Conservation (phyloP, 805 yeast genomes). For the Nakazawaea molendinolei region DNA sequence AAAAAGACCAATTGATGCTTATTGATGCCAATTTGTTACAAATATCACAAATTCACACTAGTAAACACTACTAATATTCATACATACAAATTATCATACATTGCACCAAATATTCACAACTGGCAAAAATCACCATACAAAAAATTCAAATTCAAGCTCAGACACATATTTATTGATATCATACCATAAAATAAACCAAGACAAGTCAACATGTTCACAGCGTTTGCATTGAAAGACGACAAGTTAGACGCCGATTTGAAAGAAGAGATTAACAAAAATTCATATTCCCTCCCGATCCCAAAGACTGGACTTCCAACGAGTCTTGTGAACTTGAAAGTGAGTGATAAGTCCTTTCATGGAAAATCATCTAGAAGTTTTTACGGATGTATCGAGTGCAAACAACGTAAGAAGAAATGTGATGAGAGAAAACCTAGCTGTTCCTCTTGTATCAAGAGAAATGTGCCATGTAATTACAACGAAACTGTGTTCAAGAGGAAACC, state of each 20-base stretch:
- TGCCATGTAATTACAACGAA: constrained; percentile 16
- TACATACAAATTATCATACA: too few relatives aligned
- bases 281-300: constrained; percentile 16
- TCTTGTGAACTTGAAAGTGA: background rate
- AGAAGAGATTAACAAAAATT: constrained; percentile 26
- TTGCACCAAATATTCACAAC: too few relatives aligned
- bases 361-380: constrained; percentile 26
- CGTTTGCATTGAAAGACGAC: constrained; percentile 19
- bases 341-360: constrained; percentile 21
- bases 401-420: constrained; percentile 35
- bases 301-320: background rate
- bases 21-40: too few relatives aligned
- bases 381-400: constrained; percentile 38
- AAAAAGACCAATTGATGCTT: too few relatives aligned
- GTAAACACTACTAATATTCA: too few relatives aligned
- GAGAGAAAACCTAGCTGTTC: constrained; percentile 20
- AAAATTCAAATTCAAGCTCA: too few relatives aligned
- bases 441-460: constrained; percentile 16
- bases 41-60: too few relatives aligned
- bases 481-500: constrained; percentile 4
- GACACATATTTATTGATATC: too few relatives aligned
- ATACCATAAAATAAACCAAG: background rate
- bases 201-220: constrained; percentile 17
- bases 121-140: too few relatives aligned
- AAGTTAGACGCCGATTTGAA: constrained; percentile 25